A percentile compares a stretch with the other conserved stretches of the same genome.
Conservation (phyloP, 2,329 filamentous ascomycete genomes). For the Aspergillus ibericus region DNA sequence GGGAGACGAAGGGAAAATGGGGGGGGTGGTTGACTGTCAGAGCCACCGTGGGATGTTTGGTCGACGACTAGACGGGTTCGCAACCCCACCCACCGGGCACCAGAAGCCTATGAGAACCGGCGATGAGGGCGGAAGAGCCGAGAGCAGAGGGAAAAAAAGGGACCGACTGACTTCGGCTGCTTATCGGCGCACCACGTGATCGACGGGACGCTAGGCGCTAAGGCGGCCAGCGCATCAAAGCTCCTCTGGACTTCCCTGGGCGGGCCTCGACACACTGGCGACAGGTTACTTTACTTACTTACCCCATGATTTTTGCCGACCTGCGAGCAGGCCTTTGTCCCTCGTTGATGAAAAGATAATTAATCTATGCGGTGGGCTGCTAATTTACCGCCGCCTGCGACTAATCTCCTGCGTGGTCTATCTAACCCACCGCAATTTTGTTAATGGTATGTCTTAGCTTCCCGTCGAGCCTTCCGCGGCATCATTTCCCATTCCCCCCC, state of each 20-base stretch:
- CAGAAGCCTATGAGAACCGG: neutral
- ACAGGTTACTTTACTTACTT: no score
- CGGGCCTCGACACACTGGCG: conserved; percentile 11
- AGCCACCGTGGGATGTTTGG: neutral
- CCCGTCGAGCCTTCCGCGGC: conserved; percentile 13
- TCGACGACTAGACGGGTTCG: no score
- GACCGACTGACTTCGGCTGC: neutral
- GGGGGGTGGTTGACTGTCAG: no score
- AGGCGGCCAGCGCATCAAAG: conserved; percentile 19
- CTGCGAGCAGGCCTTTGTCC: neutral
- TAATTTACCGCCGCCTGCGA: neutral
- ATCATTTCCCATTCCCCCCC: conserved; percentile 10
- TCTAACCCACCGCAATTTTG: conserved; percentile 5
- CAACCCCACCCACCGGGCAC: no score
- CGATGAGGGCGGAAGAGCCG: conserved; percentile 35
- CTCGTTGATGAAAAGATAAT: conserved; percentile 6
- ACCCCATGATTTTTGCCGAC: conserved; percentile 3
- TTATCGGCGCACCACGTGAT: conserved; percentile 24
- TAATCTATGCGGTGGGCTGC: conserved; percentile 4
- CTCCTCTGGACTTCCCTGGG: conserved; percentile 20
- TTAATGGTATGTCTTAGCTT: conserved; percentile 11
- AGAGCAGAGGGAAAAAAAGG: neutral
- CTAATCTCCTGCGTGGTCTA: conserved; percentile 4
- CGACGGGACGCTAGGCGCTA: conserved; percentile 12
- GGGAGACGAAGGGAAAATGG: no score